Conservation (phyloP, 2,329 filamentous ascomycete species). For the Aspergillus oerlinghausenensis region DNA sequence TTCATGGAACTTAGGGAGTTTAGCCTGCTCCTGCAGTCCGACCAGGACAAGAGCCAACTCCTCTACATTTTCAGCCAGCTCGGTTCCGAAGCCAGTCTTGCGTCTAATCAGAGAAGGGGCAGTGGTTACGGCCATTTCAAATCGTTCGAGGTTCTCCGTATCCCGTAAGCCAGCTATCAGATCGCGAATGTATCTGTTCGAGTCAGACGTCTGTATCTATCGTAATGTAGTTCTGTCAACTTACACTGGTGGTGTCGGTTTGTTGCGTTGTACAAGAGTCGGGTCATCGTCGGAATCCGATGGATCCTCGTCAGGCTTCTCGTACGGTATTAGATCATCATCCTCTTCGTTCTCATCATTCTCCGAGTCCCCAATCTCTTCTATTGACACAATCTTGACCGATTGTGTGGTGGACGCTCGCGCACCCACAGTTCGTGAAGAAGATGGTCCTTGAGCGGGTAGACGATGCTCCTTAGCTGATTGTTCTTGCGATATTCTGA, state of each 20-base stretch:
- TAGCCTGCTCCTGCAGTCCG: slow-evolving; percentile 79
- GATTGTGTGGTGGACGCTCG: not conserved
- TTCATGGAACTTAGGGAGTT: slow-evolving; percentile 72
- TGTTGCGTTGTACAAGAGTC: slow-evolving; percentile 77
- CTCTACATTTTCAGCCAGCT: slow-evolving; percentile 77
- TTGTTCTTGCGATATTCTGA: slow-evolving; percentile 34
- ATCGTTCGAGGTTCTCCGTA: slow-evolving; percentile 76
- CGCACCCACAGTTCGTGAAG: slow-evolving; percentile 1
- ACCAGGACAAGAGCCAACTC: slow-evolving; percentile 74
- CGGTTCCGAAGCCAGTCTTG: slow-evolving; percentile 82
- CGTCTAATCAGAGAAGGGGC: slow-evolving; percentile 78
- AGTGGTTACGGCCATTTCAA: slow-evolving; percentile 71
- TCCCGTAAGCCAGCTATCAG: slow-evolving; percentile 75
- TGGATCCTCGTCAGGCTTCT: slow-evolving; percentile 79
- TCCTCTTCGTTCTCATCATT: slow-evolving; percentile 47
- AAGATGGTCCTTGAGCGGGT: slow-evolving; percentile 6
- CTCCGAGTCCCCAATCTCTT: slow-evolving; percentile 61
- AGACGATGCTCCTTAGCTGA: slow-evolving; percentile 14
- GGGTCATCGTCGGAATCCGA: slow-evolving; percentile 94
- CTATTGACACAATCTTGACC: slow-evolving; percentile 50
- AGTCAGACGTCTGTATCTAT: slow-evolving; percentile 10
- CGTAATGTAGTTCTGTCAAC: slow-evolving; percentile 15
- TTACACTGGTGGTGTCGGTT: slow-evolving; percentile 72
- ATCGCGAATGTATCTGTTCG: slow-evolving; percentile 68
- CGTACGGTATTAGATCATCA: slow-evolving; percentile 69